Evolutionary conservation across 352 stramenopile genomes (phyloP).

Genomic region (Globisporangium orthogonon): DNA sequence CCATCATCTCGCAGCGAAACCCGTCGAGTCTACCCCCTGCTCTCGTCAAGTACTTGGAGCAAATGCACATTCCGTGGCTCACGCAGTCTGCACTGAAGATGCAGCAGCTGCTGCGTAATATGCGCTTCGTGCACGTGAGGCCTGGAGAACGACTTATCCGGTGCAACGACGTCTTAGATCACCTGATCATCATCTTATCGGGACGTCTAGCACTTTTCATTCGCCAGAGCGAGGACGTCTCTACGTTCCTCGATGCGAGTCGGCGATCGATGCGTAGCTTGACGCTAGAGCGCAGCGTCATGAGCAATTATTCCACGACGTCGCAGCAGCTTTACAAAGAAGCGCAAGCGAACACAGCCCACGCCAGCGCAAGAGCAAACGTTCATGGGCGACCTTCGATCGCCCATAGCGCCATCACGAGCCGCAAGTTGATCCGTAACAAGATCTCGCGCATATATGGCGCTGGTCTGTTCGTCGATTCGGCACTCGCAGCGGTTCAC

Average conservation of each 20-base stretch:
- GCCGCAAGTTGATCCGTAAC: slow-evolving; percentile 11
- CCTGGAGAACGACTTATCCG: slow-evolving; percentile 37
- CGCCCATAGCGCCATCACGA: slow-evolving; percentile 3
- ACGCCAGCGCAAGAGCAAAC: neutral
- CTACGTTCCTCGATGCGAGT: slow-evolving; percentile 37
- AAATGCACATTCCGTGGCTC: slow-evolving; percentile 23
- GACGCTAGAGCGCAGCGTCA: slow-evolving; percentile 46
- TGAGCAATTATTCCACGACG: slow-evolving; percentile 65
- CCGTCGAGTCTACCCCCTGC: slow-evolving; percentile 11
- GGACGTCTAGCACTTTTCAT: slow-evolving; percentile 37
- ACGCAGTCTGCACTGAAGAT: slow-evolving; percentile 20
- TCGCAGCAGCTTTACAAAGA: slow-evolving; percentile 46
- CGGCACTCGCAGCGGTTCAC: slow-evolving; percentile 40
- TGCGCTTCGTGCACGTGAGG: slow-evolving; percentile 19
- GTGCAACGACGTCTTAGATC: slow-evolving; percentile 29
- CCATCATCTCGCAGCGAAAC: slow-evolving; percentile 5
- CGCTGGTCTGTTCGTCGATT: slow-evolving; percentile 33
- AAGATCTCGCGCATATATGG: slow-evolving; percentile 15
- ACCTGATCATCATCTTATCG: slow-evolving; percentile 41
- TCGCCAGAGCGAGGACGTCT: slow-evolving; percentile 29
- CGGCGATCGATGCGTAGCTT: slow-evolving; percentile 50
- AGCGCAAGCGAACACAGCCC: neutral
- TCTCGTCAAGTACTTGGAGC: slow-evolving; percentile 25
- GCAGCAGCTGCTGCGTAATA: slow-evolving; percentile 29
- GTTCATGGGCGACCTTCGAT: neutral